Conservation (phyloP, 2,329 filamentous ascomycete genomes). For the Botrytis pseudocinerea region DNA sequence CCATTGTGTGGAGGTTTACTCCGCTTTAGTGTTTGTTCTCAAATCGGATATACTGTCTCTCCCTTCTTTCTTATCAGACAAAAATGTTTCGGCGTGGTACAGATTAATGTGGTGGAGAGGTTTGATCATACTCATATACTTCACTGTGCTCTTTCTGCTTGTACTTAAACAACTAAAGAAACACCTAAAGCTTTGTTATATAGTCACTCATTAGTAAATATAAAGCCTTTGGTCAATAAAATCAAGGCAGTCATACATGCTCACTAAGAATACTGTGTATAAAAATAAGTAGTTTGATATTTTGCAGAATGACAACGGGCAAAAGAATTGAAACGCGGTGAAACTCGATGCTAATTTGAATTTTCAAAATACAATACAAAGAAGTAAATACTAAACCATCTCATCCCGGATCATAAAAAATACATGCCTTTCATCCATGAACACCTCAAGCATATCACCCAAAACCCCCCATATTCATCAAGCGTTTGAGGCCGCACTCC, state of each 20-base stretch:
- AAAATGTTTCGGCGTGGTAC: slow-evolving; percentile 31
- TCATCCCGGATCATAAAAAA: background rate
- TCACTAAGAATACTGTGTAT: background rate
- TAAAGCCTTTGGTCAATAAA: slow-evolving; percentile 28
- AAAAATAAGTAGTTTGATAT: background rate
- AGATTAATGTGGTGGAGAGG: slow-evolving; percentile 32
- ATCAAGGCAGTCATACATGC: background rate
- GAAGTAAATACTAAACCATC: background rate
- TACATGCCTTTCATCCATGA: background rate
- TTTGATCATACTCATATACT: slow-evolving; percentile 36
- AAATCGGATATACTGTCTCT: slow-evolving; percentile 25
- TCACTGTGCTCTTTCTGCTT: slow-evolving; percentile 35
- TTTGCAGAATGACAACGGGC: background rate
- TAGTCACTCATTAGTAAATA: slow-evolving; percentile 42
- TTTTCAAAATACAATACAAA: background rate
- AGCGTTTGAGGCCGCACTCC: background rate
- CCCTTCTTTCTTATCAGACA: slow-evolving; percentile 26
- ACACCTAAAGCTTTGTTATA: slow-evolving; percentile 39
- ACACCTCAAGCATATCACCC: background rate
- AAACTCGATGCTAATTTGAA: background rate
- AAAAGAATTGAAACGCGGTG: background rate
- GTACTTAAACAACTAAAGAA: slow-evolving; percentile 29
- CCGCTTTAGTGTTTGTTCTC: slow-evolving; percentile 31
- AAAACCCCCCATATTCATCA: background rate
- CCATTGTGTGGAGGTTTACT: slow-evolving; percentile 36